A percentile compares a stretch with the other conserved stretches of the same genome.
phyloP scores from a whole-genome alignment of 768 basidiomycete genomes.

The Peribolospora baueri region DNA sequence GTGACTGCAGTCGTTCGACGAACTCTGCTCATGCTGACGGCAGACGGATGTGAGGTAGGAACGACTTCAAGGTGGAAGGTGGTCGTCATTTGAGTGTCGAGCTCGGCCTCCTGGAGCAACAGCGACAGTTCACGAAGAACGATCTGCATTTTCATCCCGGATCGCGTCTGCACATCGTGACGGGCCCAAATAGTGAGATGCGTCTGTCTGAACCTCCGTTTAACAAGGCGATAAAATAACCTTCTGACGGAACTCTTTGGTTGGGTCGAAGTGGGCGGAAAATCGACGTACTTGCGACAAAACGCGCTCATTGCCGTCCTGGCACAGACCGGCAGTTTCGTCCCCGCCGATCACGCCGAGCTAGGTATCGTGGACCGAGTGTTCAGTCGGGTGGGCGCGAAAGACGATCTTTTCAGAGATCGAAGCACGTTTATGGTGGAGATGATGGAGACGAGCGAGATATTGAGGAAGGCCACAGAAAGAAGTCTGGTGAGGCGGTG shows the following conservation, averaged over 20 bases:
- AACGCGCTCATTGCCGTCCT: slow-evolving; percentile 69
- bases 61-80: slow-evolving; percentile 36
- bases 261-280: slow-evolving; percentile 25
- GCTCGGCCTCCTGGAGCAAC: slow-evolving; percentile 46
- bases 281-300: slow-evolving; percentile 78
- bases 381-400: slow-evolving; percentile 83
- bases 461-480: slow-evolving; percentile 56
- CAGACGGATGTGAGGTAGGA: slow-evolving; percentile 14
- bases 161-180: slow-evolving; percentile 56
- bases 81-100: slow-evolving; percentile 89
- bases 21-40: slow-evolving; percentile 16
- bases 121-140: slow-evolving; percentile 66
- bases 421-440: slow-evolving; percentile 97
- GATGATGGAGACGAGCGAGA: slow-evolving; percentile 82
- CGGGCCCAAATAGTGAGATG: slow-evolving; percentile 50
- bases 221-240: neutral
- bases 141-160: slow-evolving; percentile 36
- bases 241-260: neutral
- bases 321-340: slow-evolving; percentile 79
- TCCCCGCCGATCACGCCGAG: slow-evolving; percentile 57
- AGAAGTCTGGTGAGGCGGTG: slow-evolving; percentile 43
- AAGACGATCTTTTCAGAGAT: slow-evolving; percentile 81
- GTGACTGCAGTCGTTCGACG: neutral
- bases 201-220: no score
- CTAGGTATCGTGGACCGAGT: slow-evolving; percentile 74